These are phyloP conservation scores for Crucibulum laeve DNA, from an alignment of 768 basidiomycete species.

Conservation along the genomic window DNA sequence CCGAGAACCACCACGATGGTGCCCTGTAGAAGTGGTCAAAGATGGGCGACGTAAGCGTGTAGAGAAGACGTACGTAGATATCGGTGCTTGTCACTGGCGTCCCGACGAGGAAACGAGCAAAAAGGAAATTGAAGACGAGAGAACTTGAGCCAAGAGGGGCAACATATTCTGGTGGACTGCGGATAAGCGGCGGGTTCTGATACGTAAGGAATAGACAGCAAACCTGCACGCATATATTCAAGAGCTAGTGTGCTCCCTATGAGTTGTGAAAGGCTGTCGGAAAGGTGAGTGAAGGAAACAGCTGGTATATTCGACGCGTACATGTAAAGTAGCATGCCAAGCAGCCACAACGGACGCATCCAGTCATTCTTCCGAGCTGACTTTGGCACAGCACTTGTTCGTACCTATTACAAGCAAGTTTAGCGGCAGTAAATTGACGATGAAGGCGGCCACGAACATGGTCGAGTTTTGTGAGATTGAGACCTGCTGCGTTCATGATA, in stretches of 20 bases:
- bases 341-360: conserved; percentile 82
- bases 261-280: conserved; percentile 69
- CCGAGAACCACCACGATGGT: conserved; percentile 80
- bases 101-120: conserved; percentile 85
- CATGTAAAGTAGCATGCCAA: conserved; percentile 96
- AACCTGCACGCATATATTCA: conserved; percentile 84
- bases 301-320: conserved; percentile 27
- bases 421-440: neutral
- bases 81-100: conserved; percentile 82
- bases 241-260: conserved; percentile 85
- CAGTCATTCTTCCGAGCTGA: conserved; percentile 70
- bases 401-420: conserved; percentile 38
- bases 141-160: conserved; percentile 93
- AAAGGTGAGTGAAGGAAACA: conserved; percentile 4
- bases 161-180: conserved; percentile 68
- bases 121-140: conserved; percentile 94
- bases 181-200: neutral
- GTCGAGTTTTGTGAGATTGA: conserved; percentile 93
- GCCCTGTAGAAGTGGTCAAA: conserved; percentile 40
- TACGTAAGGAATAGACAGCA: conserved; percentile 11
- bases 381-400: conserved; percentile 75
- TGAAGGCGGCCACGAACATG: conserved; percentile 49
- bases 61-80: conserved; percentile 58
- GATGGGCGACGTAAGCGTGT: neutral
- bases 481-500: conserved; percentile 86